Evolutionary conservation across 2,329 filamentous ascomycete genomes (phyloP).

Genomic region (Plenodomus biglobosus): DNA sequence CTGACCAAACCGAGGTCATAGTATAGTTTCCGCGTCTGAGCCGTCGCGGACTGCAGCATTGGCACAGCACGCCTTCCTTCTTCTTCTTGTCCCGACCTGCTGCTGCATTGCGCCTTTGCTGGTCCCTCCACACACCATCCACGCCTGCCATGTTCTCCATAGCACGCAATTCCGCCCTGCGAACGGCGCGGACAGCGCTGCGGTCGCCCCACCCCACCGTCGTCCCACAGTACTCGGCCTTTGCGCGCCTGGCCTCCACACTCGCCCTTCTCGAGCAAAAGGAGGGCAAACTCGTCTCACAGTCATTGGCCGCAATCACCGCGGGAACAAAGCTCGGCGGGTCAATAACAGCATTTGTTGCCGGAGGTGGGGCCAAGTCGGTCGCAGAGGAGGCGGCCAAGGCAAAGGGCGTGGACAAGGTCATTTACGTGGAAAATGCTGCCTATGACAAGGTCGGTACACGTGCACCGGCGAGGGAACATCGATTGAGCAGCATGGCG

Average conservation of each 20-base stretch:
- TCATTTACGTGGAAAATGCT: constrained; percentile 82
- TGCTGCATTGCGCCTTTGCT: too few relatives aligned
- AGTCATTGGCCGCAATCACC: constrained; percentile 80
- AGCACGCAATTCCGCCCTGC: constrained; percentile 40
- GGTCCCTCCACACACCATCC: constrained; percentile 3
- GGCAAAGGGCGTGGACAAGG: constrained; percentile 86
- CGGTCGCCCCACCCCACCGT: constrained; percentile 36
- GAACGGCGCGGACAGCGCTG: constrained; percentile 50
- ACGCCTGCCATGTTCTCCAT: constrained; percentile 40
- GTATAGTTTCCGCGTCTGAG: constrained; percentile 6
- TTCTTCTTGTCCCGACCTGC: neutral
- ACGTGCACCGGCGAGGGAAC: neutral
- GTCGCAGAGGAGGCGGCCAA: constrained; percentile 85
- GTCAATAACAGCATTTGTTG: constrained; percentile 81
- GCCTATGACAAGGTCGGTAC: constrained; percentile 81
- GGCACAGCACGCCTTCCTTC: constrained; percentile 1
- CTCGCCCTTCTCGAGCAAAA: constrained; percentile 91
- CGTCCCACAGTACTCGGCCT: constrained; percentile 54
- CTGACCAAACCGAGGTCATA: constrained; percentile 35
- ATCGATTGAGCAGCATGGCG: constrained; percentile 9
- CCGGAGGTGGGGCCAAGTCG: constrained; percentile 73
- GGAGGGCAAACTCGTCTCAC: constrained; percentile 80
- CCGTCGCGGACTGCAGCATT: constrained; percentile 2
- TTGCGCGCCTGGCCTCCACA: constrained; percentile 76
- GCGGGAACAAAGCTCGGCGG: constrained; percentile 87